Conservation (phyloP, 1,284 basidiomycete species). For the Rhodotorula glutinis region DNA sequence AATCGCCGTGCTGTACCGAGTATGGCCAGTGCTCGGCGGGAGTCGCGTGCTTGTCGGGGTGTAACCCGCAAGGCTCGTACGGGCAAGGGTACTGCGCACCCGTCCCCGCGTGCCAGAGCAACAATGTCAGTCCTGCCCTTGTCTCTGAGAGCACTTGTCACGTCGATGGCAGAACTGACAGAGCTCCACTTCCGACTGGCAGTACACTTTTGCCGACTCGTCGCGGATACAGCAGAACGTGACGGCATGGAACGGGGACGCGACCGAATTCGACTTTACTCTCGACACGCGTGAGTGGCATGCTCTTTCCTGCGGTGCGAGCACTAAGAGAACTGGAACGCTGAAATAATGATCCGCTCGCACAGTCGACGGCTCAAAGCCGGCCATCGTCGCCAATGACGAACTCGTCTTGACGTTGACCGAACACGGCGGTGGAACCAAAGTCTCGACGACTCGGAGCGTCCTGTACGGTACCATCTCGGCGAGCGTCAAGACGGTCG, state of each 20-base stretch:
- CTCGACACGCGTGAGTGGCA: constrained; percentile 24
- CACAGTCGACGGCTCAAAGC: constrained; percentile 24
- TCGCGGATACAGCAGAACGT: constrained; percentile 25
- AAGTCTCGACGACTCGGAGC: constrained; percentile 29
- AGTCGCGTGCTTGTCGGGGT: constrained; percentile 17
- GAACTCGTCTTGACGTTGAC: constrained; percentile 32
- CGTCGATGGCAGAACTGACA: too few relatives aligned
- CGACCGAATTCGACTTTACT: constrained; percentile 28
- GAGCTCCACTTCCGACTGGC: not conserved
- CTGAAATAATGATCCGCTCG: not conserved
- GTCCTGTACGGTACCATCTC: constrained; percentile 35
- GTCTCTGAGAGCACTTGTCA: too few relatives aligned
- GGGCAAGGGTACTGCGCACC: constrained; percentile 35
- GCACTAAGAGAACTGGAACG: not conserved
- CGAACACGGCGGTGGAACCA: constrained; percentile 34
- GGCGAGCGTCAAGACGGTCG: constrained; percentile 31
- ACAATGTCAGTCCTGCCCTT: constrained; percentile 17
- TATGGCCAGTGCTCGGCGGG: constrained; percentile 23
- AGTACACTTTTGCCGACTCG: constrained; percentile 38
- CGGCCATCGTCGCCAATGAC: constrained; percentile 24
- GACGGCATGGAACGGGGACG: constrained; percentile 29
- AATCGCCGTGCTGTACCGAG: constrained; percentile 21
- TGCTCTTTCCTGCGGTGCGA: not conserved
- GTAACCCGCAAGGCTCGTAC: constrained; percentile 29
- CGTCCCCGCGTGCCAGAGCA: constrained; percentile 23